Evolutionary conservation across 2,329 filamentous ascomycete genomes (phyloP).

Genomic region (Aspergillus tubingensis): DNA sequence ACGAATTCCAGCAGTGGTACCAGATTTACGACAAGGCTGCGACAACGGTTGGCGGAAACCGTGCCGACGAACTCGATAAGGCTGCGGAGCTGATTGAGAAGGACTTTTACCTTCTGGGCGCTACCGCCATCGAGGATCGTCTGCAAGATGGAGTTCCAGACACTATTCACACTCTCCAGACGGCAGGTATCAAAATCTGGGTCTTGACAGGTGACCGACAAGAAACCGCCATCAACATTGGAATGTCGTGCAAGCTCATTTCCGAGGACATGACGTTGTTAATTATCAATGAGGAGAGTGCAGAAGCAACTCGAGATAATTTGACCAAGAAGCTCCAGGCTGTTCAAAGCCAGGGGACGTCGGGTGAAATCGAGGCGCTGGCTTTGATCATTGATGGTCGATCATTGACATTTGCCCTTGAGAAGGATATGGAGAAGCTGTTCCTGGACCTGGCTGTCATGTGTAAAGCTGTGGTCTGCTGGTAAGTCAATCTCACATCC

Average conservation of each 20-base stretch:
- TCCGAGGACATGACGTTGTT: slow-evolving; percentile 98
- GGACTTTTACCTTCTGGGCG: slow-evolving; percentile 86
- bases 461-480: slow-evolving; percentile 99
- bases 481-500: slow-evolving; percentile 43
- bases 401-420: slow-evolving; percentile 87
- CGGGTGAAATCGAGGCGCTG: slow-evolving; percentile 69
- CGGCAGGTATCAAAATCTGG: slow-evolving; percentile 98
- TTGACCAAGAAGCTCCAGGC: slow-evolving; percentile 91
- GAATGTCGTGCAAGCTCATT: slow-evolving; percentile 98
- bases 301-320: slow-evolving; percentile 79
- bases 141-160: slow-evolving; percentile 97
- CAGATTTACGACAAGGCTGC: slow-evolving; percentile 82
- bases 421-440: slow-evolving; percentile 88
- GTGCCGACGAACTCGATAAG: slow-evolving; percentile 94
- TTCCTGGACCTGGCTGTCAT: slow-evolving; percentile 91
- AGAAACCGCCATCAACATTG: slow-evolving; percentile 99
- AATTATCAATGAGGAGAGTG: slow-evolving; percentile 88
- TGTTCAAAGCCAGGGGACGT: slow-evolving; percentile 76
- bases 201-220: slow-evolving; percentile 96
- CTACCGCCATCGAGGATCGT: slow-evolving; percentile 95
- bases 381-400: slow-evolving; percentile 96
- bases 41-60: slow-evolving; percentile 88
- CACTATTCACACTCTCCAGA: slow-evolving; percentile 95
- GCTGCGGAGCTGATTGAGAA: slow-evolving; percentile 93
- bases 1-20: slow-evolving; percentile 86